Percentiles rank a stretch among this genome's conserved stretches.
phyloP scores from a whole-genome alignment of 140 eudicot species.

The Cichorium intybus region DNA sequence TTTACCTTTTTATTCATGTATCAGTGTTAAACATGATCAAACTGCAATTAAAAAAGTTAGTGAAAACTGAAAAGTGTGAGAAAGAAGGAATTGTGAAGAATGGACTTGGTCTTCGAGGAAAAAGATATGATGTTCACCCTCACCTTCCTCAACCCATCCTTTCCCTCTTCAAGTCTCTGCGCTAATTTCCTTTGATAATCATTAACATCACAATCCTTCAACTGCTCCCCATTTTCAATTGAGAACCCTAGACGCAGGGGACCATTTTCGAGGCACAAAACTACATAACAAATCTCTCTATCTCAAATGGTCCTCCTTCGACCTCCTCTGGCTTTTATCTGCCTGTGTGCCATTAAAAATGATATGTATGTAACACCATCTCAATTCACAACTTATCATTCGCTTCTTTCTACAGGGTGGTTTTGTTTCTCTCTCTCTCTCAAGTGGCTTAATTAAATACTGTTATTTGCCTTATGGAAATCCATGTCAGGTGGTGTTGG shows the following conservation, averaged over 20 bases:
- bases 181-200: constrained; percentile 5
- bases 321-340: background rate
- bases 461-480: constrained; percentile 1
- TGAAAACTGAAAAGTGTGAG: background rate
- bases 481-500: constrained; percentile 13
- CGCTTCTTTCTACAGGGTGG: constrained; percentile 2
- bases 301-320: constrained; percentile 37
- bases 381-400: constrained; percentile 13
- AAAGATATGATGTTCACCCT: constrained; percentile 1
- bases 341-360: constrained; percentile 13
- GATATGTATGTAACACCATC: constrained; percentile 1
- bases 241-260: constrained; percentile 14
- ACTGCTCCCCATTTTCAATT: constrained; percentile 7
- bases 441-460: constrained; percentile 7
- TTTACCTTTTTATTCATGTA: too few species aligned
- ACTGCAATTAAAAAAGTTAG: background rate
- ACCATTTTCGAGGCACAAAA: constrained; percentile 26
- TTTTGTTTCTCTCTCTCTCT: background rate
- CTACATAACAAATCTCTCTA: constrained; percentile 19
- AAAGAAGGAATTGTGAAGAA: constrained; percentile 1
- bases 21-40: background rate
- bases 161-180: background rate
- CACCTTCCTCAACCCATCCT: background rate
- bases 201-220: constrained; percentile 34
- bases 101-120: constrained; percentile 10